A percentile compares a stretch with the other conserved stretches of the same genome.
Evolutionary conservation across 306 rosid genomes (phyloP).

Genomic region (Vigna radiata): DNA sequence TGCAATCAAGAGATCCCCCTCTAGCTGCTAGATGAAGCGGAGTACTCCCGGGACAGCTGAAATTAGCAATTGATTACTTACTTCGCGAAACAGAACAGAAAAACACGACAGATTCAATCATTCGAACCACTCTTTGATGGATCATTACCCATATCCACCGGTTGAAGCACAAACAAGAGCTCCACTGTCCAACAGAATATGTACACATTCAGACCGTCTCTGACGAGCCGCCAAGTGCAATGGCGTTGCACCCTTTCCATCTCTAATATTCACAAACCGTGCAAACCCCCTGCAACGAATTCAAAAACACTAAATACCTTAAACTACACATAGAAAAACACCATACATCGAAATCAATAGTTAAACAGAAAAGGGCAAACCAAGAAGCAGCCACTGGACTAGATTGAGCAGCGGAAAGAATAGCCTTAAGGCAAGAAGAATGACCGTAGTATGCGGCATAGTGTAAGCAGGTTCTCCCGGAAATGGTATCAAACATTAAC

Average conservation of each 20-base stretch:
- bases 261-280: slow-evolving; percentile 91
- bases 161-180: slow-evolving; percentile 93
- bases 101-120: slow-evolving; percentile 10
- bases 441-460: slow-evolving; percentile 90
- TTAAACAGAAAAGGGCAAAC: slow-evolving; percentile 47
- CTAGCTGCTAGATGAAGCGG: slow-evolving; percentile 94
- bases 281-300: slow-evolving; percentile 76
- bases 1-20: slow-evolving; percentile 91
- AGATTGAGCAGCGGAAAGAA: slow-evolving; percentile 78
- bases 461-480: slow-evolving; percentile 92
- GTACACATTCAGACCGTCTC: slow-evolving; percentile 81
- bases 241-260: slow-evolving; percentile 87
- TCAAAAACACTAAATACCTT: background rate
- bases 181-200: slow-evolving; percentile 73
- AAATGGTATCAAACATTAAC: slow-evolving; percentile 82
- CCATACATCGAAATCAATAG: background rate
- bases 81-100: slow-evolving; percentile 14
- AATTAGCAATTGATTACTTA: slow-evolving; percentile 46
- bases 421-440: slow-evolving; percentile 76
- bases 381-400: slow-evolving; percentile 89
- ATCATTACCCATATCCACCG: slow-evolving; percentile 79
- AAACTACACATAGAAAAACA: background rate
- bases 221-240: slow-evolving; percentile 87
- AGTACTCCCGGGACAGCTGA: slow-evolving; percentile 87
- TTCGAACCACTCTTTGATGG: background rate